phyloP scores from a whole-genome alignment of 2,329 filamentous ascomycete species.

The Phialophora expanda region DNA sequence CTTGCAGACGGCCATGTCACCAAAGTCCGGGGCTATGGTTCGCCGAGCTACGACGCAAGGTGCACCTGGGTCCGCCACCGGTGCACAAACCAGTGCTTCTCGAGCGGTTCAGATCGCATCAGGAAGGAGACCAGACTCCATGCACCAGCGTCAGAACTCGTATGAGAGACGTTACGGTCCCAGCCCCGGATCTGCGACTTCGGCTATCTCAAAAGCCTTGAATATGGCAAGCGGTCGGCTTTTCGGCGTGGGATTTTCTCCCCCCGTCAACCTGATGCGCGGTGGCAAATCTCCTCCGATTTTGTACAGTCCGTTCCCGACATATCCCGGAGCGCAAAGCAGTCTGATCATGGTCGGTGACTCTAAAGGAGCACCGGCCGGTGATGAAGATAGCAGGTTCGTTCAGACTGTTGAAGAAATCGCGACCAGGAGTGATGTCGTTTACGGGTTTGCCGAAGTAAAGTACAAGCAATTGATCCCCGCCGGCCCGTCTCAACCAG shows the following conservation, averaged over 20 bases:
- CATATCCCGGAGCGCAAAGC: constrained; percentile 76
- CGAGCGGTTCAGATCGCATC: constrained; percentile 75
- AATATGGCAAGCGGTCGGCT: constrained; percentile 80
- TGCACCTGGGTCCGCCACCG: constrained; percentile 69
- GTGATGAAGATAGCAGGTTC: constrained; percentile 80
- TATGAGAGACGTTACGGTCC: constrained; percentile 80
- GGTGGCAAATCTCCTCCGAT: constrained; percentile 54
- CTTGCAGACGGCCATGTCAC: constrained; percentile 54
- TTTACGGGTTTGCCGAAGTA: constrained; percentile 96
- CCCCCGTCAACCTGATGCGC: constrained; percentile 53
- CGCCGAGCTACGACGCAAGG: constrained; percentile 81
- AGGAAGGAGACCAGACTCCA: constrained; percentile 65
- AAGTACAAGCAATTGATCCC: constrained; percentile 98
- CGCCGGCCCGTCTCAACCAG: constrained; percentile 70
- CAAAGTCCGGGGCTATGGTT: constrained; percentile 67
- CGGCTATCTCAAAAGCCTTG: constrained; percentile 91
- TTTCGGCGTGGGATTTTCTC: constrained; percentile 58
- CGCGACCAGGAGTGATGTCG: constrained; percentile 90
- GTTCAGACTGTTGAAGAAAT: constrained; percentile 87
- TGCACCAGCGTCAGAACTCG: constrained; percentile 75
- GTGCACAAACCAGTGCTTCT: constrained; percentile 71
- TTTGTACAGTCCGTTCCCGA: constrained; percentile 73
- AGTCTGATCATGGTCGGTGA: constrained; percentile 68
- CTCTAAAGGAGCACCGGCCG: constrained; percentile 64
- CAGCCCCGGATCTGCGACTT: constrained; percentile 77